These are phyloP conservation scores for Cryptosporidium sp. DNA, from an alignment of 169 alveolate genomes.

Conservation along the genomic window DNA sequence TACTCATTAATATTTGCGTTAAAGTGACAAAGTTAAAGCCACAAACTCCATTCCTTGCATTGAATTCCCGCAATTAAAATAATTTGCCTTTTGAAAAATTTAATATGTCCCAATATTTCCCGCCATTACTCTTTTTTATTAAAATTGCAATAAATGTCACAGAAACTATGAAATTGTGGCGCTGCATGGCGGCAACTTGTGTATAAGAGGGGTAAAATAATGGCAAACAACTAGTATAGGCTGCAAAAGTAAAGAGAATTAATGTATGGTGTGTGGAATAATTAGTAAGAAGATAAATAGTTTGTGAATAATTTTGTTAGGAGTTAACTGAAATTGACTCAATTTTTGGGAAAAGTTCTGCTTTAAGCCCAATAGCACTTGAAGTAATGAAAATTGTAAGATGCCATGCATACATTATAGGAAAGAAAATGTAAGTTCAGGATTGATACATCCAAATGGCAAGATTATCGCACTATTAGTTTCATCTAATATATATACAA, in stretches of 20 bases:
- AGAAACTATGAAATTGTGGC: not conserved
- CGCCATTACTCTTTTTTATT: not conserved
- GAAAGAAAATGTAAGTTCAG: conserved; percentile 55
- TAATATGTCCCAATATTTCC: not conserved
- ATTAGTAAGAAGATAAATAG: not conserved
- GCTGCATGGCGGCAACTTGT: not conserved
- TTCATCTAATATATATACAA: conserved; percentile 29
- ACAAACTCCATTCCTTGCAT: not conserved
- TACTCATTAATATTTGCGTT: no score
- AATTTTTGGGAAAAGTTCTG: not conserved
- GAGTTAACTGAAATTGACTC: not conserved
- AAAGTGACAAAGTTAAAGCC: not conserved
- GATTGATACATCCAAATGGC: conserved; percentile 55
- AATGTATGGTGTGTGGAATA: conserved; percentile 11
- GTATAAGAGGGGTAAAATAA: not conserved
- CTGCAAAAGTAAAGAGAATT: not conserved
- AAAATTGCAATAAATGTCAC: conserved; percentile 1
- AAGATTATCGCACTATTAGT: conserved; percentile 40
- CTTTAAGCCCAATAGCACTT: not conserved
- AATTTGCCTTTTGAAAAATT: not conserved
- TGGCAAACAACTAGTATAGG: conserved; percentile 5
- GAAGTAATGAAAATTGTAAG: not conserved
- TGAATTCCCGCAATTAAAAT: not conserved
- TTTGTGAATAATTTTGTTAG: not conserved
- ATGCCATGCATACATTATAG: conserved; percentile 67